A percentile compares a stretch with the other conserved stretches of the same genome.
Conservation (phyloP, 2,329 filamentous ascomycete species). For the Corynespora cassiicola region DNA sequence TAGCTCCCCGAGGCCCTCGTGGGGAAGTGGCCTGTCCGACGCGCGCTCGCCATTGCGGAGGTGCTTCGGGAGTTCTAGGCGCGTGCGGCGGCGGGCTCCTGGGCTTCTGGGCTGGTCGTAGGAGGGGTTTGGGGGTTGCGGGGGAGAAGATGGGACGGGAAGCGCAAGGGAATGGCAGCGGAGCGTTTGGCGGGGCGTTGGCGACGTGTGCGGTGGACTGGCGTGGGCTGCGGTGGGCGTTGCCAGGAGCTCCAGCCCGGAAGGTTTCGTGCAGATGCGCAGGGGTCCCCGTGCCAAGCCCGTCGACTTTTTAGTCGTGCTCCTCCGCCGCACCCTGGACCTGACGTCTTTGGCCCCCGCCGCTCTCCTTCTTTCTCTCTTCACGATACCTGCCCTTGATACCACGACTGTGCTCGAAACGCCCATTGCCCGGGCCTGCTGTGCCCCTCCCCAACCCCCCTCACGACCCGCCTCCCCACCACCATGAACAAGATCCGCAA, state of each 20-base stretch:
- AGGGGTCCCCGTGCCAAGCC: constrained; percentile 43
- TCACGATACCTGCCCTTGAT: not conserved
- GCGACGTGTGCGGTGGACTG: not conserved
- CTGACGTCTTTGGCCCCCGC: no score
- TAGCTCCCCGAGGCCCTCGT: constrained; percentile 26
- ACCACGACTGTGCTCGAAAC: not conserved
- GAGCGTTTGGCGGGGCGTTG: no score
- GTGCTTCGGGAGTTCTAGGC: constrained; percentile 24
- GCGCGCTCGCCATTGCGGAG: constrained; percentile 44
- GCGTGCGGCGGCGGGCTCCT: constrained; percentile 5
- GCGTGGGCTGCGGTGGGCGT: no score
- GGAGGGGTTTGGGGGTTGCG: constrained; percentile 15
- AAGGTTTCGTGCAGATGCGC: no score
- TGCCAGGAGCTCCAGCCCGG: no score
- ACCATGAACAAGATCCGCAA: constrained; percentile 92
- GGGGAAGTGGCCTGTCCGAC: constrained; percentile 38
- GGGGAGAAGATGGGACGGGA: not conserved
- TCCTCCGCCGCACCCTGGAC: no score
- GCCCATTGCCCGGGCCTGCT: constrained; percentile 4
- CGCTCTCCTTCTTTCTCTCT: no score
- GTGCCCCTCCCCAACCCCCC: constrained; percentile 1
- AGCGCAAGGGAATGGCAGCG: no score
- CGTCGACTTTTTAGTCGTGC: constrained; percentile 35
- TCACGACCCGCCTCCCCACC: constrained; percentile 6
- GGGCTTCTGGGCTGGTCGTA: no score